Conservation (phyloP, 306 rosid species). For the Malus orientalis region DNA sequence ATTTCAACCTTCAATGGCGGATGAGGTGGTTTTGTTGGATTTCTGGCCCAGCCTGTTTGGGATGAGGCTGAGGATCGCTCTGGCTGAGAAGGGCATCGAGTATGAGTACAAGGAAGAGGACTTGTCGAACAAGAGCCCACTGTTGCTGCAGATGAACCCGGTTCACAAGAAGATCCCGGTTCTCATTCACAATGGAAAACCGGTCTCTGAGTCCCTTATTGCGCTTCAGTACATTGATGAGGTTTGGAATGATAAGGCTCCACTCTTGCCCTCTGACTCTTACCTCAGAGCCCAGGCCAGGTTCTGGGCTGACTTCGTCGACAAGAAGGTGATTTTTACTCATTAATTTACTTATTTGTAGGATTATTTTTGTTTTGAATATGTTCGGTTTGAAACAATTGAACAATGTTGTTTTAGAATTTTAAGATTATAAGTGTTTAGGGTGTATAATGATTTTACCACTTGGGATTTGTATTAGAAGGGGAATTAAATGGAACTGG, state of each 20-base stretch:
- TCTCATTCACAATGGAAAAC: slow-evolving; percentile 51
- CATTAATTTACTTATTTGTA: background rate
- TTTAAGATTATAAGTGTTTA: too few species aligned
- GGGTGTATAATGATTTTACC: too few species aligned
- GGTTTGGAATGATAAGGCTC: slow-evolving; percentile 19
- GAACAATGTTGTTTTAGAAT: background rate
- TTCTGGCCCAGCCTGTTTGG: too few species aligned
- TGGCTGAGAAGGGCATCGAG: too few species aligned
- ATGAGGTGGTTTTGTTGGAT: too few species aligned
- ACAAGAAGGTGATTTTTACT: slow-evolving; percentile 20
- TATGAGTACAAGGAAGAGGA: too few species aligned
- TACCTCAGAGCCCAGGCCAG: slow-evolving; percentile 36
- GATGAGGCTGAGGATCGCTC: too few species aligned
- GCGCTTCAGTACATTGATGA: slow-evolving; percentile 37
- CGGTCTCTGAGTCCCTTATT: slow-evolving; percentile 38
- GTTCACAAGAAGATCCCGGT: slow-evolving; percentile 49
- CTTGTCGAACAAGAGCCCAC: background rate
- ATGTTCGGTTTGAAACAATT: background rate
- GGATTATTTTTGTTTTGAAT: background rate
- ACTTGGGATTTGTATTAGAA: background rate
- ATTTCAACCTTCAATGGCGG: too few species aligned
- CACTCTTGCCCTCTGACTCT: slow-evolving; percentile 34
- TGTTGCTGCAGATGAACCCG: slow-evolving; percentile 47
- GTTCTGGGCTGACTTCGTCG: slow-evolving; percentile 41
- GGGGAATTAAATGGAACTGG: background rate